Conservation (phyloP, 1,284 basidiomycete genomes). For the Mycena sp. region DNA sequence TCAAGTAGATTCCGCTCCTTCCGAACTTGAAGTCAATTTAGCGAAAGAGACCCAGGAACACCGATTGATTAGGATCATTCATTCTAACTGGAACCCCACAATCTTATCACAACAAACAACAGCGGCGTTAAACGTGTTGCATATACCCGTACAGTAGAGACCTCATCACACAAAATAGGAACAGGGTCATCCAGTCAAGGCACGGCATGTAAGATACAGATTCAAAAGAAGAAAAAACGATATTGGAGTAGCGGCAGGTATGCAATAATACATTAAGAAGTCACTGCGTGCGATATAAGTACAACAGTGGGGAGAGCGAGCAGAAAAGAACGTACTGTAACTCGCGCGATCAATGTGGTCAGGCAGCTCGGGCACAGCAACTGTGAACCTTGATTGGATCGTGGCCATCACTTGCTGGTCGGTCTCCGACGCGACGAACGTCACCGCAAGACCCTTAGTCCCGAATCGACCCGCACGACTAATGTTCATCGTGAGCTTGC, state of each 20-base stretch:
- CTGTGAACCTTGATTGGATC: constrained; percentile 93
- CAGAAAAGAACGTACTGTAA: constrained; percentile 74
- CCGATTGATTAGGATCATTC: no score
- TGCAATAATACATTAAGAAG: constrained; percentile 37
- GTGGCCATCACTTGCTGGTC: constrained; percentile 94
- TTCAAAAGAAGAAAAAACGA: constrained; percentile 27
- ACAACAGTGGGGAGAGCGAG: no score
- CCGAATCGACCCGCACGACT: constrained; percentile 99
- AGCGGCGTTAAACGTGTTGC: neutral
- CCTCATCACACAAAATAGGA: constrained; percentile 13
- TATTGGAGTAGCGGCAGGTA: constrained; percentile 16
- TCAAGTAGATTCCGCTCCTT: neutral
- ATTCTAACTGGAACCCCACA: no score
- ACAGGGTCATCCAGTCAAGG: constrained; percentile 24
- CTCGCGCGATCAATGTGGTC: constrained; percentile 91
- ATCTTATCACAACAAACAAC: no score
- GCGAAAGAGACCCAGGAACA: no score
- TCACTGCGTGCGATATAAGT: constrained; percentile 32
- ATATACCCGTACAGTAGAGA: neutral
- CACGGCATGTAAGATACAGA: constrained; percentile 36
- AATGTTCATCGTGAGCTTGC: constrained; percentile 21
- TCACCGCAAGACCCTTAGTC: constrained; percentile 99
- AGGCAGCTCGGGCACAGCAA: constrained; percentile 93
- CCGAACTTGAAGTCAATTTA: neutral
- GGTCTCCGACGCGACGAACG: constrained; percentile 92